These are phyloP conservation scores for Elsinoe arachidis DNA, from an alignment of 2,329 filamentous ascomycete species.

Conservation along the genomic window DNA sequence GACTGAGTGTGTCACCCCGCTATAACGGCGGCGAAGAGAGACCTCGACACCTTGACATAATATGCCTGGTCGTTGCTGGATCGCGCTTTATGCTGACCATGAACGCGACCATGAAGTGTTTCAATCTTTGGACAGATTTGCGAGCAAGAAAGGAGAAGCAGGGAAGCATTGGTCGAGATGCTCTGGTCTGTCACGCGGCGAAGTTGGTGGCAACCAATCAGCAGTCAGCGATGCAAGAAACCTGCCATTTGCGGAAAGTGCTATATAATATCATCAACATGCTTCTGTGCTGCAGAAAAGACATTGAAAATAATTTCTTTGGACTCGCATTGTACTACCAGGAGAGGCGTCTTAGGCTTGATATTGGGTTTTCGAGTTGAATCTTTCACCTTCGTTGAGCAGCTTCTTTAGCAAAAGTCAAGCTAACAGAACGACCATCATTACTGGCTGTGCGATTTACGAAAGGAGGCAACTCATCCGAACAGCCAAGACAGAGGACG, in stretches of 20 bases:
- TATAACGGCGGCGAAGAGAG: background rate
- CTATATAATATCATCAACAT: background rate
- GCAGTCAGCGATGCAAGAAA: background rate
- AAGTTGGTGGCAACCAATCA: constrained; percentile 4
- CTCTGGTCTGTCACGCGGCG: constrained; percentile 10
- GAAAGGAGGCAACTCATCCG: too few species aligned
- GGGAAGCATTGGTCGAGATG: background rate
- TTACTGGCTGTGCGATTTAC: too few species aligned
- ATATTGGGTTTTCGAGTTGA: too few species aligned
- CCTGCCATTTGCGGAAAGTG: background rate
- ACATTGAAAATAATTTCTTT: too few species aligned
- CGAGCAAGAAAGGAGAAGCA: background rate
- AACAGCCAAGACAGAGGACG: too few species aligned
- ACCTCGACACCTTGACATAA: constrained; percentile 1
- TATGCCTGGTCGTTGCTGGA: background rate
- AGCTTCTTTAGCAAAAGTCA: too few species aligned
- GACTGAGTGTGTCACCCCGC: background rate
- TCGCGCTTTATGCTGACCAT: background rate
- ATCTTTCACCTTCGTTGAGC: too few species aligned
- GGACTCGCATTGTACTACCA: too few species aligned
- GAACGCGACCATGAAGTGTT: background rate
- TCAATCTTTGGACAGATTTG: background rate
- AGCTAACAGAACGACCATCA: too few species aligned
- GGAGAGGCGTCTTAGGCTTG: too few species aligned
- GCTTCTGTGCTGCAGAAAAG: background rate